A percentile compares a stretch with the other conserved stretches of the same genome.
Conservation (phyloP, 495 filamentous ascomycete genomes). For the Aspergillus asperescens region DNA sequence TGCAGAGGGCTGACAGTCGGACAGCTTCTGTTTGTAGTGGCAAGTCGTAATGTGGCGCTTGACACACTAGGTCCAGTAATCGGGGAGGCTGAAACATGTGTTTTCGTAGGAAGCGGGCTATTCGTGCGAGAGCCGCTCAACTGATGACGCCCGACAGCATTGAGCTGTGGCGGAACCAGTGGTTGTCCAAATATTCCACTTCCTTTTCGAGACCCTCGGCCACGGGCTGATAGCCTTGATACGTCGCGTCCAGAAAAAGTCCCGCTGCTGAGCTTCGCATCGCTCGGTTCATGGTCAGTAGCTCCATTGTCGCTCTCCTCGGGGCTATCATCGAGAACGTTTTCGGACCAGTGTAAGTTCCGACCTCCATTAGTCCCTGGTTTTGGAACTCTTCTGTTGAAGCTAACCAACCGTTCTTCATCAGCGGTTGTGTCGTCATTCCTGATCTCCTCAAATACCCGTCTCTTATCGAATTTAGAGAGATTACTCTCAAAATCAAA, state of each 20-base stretch:
- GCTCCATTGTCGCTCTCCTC: slow-evolving; percentile 68
- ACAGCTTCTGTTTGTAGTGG: slow-evolving; percentile 63
- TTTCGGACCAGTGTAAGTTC: slow-evolving; percentile 87
- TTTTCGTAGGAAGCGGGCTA: slow-evolving; percentile 39
- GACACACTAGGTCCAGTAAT: slow-evolving; percentile 31
- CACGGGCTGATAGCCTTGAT: slow-evolving; percentile 43
- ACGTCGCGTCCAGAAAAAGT: slow-evolving; percentile 49
- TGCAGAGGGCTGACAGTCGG: slow-evolving; percentile 78
- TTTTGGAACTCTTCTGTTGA: slow-evolving; percentile 70
- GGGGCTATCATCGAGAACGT: slow-evolving; percentile 72
- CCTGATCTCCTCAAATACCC: slow-evolving; percentile 81
- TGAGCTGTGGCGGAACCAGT: slow-evolving; percentile 33
- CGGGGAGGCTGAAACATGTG: slow-evolving; percentile 33
- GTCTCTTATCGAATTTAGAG: slow-evolving; percentile 89
- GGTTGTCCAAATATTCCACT: slow-evolving; percentile 45
- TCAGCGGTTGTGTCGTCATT: slow-evolving; percentile 84
- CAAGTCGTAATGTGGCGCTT: slow-evolving; percentile 40
- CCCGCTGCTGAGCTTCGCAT: slow-evolving; percentile 51
- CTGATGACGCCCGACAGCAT: slow-evolving; percentile 31
- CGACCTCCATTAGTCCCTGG: slow-evolving; percentile 78
- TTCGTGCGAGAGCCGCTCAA: slow-evolving; percentile 38
- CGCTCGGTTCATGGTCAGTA: slow-evolving; percentile 50
- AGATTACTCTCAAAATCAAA: slow-evolving; percentile 88
- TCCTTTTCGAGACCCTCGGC: slow-evolving; percentile 58
- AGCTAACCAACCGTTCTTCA: slow-evolving; percentile 79